Conservation (phyloP, 345 rosid genomes). For the Excoecaria cochinchinensis region DNA sequence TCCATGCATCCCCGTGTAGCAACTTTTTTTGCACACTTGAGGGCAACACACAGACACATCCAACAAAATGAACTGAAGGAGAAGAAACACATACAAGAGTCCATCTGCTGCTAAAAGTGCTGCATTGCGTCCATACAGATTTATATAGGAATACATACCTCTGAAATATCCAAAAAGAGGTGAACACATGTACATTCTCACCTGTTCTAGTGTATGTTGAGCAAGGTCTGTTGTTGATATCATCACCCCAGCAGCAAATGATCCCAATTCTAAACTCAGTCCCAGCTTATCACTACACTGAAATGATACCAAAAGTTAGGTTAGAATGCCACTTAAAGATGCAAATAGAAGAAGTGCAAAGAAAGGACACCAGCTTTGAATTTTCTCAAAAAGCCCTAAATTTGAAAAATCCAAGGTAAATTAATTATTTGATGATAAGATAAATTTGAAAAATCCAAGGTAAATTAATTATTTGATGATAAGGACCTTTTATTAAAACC, state of each 20-base stretch:
- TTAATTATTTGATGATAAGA: not conserved
- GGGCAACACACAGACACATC: not conserved
- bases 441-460: not conserved
- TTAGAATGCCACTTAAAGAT: not conserved
- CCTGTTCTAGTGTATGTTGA: constrained; percentile 94
- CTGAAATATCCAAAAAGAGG: not conserved
- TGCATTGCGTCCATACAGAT: not conserved
- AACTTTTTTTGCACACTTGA: not conserved
- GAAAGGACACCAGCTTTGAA: not conserved
- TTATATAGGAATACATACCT: not conserved
- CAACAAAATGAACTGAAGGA: not conserved
- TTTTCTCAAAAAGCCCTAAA: constrained; percentile 1
- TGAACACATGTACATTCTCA: constrained; percentile 29
- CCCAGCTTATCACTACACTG: constrained; percentile 99
- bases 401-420: not conserved
- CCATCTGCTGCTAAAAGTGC: not conserved
- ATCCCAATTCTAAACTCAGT: constrained; percentile 93
- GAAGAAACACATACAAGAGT: not conserved
- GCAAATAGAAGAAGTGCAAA: not conserved
- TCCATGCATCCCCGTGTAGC: no score
- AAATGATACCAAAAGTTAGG: constrained; percentile 25
- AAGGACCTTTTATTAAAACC: not conserved
- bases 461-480: not conserved
- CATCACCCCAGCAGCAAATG: constrained; percentile 99
- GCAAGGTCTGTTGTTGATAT: constrained; percentile 96